These are phyloP conservation scores for Lyophyllum atratum DNA, from an alignment of 768 basidiomycete species.

Conservation along the genomic window DNA sequence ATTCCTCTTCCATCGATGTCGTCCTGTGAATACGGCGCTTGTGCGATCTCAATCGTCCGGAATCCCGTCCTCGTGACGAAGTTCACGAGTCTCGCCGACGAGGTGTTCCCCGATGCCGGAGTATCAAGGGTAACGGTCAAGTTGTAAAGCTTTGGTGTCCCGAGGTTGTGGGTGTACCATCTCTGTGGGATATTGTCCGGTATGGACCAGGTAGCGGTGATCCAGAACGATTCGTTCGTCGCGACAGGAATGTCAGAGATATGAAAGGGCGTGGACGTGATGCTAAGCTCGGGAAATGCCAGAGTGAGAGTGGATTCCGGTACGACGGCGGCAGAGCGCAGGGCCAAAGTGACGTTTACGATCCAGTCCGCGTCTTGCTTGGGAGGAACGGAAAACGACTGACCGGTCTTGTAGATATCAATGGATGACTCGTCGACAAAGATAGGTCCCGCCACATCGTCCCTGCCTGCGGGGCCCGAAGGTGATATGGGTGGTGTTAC, in stretches of 20 bases:
- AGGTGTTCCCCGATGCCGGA: constrained; percentile 1
- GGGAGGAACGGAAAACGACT: constrained; percentile 43
- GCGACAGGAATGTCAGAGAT: constrained; percentile 22
- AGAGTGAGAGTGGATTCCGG: constrained; percentile 39
- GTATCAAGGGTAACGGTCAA: constrained; percentile 43
- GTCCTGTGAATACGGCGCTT: constrained; percentile 45
- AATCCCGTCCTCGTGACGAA: constrained; percentile 55
- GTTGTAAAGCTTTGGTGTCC: constrained; percentile 56
- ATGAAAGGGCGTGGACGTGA: constrained; percentile 36
- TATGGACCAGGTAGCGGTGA: constrained; percentile 46
- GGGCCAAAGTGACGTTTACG: constrained; percentile 52
- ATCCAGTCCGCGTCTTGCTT: constrained; percentile 54
- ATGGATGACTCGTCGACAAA: constrained; percentile 55
- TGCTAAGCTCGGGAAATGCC: constrained; percentile 46
- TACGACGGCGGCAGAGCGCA: constrained; percentile 43
- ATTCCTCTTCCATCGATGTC: constrained; percentile 49
- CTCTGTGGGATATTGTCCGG: constrained; percentile 46
- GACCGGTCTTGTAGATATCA: constrained; percentile 57
- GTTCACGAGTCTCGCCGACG: constrained; percentile 24
- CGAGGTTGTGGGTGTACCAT: constrained; percentile 60
- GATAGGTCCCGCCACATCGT: constrained; percentile 26
- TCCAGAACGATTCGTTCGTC: constrained; percentile 35
- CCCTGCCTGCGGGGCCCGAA: constrained; percentile 21
- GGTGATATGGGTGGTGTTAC: constrained; percentile 26
- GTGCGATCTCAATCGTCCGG: constrained; percentile 57